Conservation (phyloP, 805 yeast species). For the Hanseniaspora thailandica region DNA sequence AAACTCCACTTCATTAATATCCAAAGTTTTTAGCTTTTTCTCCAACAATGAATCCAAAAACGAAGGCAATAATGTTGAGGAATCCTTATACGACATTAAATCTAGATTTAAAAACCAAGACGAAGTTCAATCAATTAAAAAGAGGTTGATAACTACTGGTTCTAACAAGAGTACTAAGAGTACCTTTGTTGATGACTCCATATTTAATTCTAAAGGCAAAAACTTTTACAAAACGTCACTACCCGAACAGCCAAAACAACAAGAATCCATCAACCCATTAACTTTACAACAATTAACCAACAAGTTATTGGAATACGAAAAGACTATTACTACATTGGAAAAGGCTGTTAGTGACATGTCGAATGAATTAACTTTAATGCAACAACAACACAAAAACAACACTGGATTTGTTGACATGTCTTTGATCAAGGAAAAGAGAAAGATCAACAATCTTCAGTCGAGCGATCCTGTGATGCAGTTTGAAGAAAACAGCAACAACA, state of each 20-base stretch:
- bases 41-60: neutral
- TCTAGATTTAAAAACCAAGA: slow-evolving; percentile 1
- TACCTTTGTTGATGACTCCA: neutral
- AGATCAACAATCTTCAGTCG: slow-evolving; percentile 9
- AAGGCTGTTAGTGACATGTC: neutral
- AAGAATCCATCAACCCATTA: neutral
- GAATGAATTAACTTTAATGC: neutral
- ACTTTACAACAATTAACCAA: neutral
- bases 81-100: neutral
- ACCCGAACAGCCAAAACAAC: neutral
- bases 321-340: neutral
- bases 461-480: neutral
- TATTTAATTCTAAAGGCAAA: neutral
- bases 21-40: neutral
- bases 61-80: neutral
- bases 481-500: slow-evolving; percentile 3
- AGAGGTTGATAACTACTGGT: neutral
- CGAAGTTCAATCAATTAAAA: neutral
- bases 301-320: neutral
- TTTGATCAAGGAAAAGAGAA: slow-evolving; percentile 9
- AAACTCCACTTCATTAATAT: neutral
- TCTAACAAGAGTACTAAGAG: neutral
- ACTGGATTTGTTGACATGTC: slow-evolving; percentile 7
- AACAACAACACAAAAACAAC: neutral
- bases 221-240: neutral